Base-by-base conservation (phyloP, 192 early-diverging fungal species). In the Thoreauomyces humboldtii region DNA sequence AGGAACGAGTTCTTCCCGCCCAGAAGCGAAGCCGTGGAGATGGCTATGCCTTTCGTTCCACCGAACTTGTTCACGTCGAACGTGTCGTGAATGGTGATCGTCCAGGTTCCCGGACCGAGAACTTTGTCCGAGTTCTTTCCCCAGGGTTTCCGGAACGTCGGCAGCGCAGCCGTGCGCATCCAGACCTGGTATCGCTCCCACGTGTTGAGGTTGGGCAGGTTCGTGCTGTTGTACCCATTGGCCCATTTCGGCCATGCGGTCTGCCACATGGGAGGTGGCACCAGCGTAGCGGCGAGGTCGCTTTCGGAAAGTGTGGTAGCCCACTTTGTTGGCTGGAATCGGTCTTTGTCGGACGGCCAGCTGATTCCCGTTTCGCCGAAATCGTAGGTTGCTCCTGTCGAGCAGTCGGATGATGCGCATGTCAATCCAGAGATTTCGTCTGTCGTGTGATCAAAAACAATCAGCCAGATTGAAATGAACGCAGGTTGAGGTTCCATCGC, bases 141-240 rank as follows among this genome's bases (percentile, higher is more conserved):
- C 74, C 92, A 98, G 37, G 98, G 81, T 76, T 99, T 99, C 59
- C 96, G 80, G 78, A 99, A 99, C 28, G 89, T 94, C 28, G 97
- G 95, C 51, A 95, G 77, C 17, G 96, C 94, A 25, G 93, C 93
- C 0, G 91, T 91, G 34, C 96, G 84, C 97, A 99, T 99, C 97
- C 97, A 99, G 25, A 99, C 97, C 66, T 95, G 91, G 71, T 98
- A 92, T 44, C 89, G 83, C 75, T 96, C 89, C 83, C 94, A 85
- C 7, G 63, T 58, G 7, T 70, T 58, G 32, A 91, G 77, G 65
- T 96, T 74, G 22, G 87, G 84, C 35, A 87, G 73, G 32, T 83
- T 81, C 9, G 61, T 54, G 1, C 51, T 64, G 15, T 48, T 79
- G 72, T 86, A 86, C 28, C 84, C 84, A 7, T 76, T 48, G 6